phyloP scores from a whole-genome alignment of 768 basidiomycete genomes.

The Lentinula raphanica region DNA sequence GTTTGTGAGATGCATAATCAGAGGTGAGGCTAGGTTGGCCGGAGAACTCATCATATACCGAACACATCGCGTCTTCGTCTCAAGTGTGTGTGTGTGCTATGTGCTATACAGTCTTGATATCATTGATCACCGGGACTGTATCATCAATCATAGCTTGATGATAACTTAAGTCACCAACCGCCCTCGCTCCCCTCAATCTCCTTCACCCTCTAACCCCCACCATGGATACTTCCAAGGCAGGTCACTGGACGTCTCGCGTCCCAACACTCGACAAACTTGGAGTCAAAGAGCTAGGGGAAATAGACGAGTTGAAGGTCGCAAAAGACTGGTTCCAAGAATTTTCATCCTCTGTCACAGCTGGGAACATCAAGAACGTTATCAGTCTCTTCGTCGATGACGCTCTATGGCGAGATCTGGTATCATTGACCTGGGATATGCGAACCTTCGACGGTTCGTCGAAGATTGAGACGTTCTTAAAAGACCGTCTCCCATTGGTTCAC shows the following conservation, averaged over 20 bases:
- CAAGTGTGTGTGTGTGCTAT: no score
- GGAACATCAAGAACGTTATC: conserved; percentile 14
- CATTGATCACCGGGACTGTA: background rate
- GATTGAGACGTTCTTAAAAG: conserved; percentile 31
- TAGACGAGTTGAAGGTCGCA: background rate
- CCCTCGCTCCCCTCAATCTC: no score
- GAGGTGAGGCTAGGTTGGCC: no score
- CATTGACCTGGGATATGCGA: conserved; percentile 51
- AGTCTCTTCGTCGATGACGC: conserved; percentile 25
- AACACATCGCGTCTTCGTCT: no score
- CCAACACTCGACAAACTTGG: conserved; percentile 3
- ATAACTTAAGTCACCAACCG: no score
- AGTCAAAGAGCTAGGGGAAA: background rate
- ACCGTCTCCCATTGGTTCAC: conserved; percentile 25
- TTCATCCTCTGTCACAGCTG: conserved; percentile 9
- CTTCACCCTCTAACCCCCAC: background rate
- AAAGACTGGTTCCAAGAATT: conserved; percentile 19
- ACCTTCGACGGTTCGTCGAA: conserved; percentile 33
- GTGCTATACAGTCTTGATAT: no score
- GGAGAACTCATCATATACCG: no score
- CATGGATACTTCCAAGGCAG: conserved; percentile 4
- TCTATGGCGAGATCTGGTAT: conserved; percentile 47
- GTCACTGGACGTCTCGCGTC: background rate
- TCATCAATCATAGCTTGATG: background rate
- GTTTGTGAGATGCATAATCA: no score